Base-by-base conservation (phyloP, 257 asterid species). In the Datura wrightii region DNA sequence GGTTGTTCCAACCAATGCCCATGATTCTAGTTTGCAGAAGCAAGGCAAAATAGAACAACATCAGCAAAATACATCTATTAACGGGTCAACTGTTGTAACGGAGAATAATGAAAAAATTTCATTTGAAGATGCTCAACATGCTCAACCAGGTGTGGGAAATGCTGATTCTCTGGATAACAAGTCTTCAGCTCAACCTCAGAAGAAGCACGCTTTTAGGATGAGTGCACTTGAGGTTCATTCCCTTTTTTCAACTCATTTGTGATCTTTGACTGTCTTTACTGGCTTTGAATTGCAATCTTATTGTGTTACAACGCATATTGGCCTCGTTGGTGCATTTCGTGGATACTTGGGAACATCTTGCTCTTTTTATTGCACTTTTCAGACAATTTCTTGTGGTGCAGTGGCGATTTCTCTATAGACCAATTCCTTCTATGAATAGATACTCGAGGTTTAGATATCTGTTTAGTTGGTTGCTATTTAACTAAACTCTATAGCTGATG, bases 181-280 rank as follows among this genome's bases (percentile, higher is more conserved):
- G 79, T 88, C 85, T 87, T 83, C 86, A 82, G 78, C 89, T 84
- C 91, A 88, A 83, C 90, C 89, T 74, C 89, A 88, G 70, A 91
- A 89, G 92, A 94, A 85, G 87, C 91, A 88, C 58, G 92, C 92
- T 83, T 93, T 94, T 85, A 89, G 89, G 91, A 94, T 93, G 93
- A 92, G 90, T 81, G 94, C 93, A 4, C 90, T 86, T 83, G 99
- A 84, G 83, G 83, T 84, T 78, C 70, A 41, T 53, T 84, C 36
- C 60, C 54, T 18, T 42, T 84, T 24, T 18, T 41, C 52, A 48
- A 8, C 3, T 78, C 7, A 52, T 8, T 52, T 52, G 34, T 36
- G 2, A 37, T 78, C 62, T 52, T 67, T 83, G 10, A 34, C 39
- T 6, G 1, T 42, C 72, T 59, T 84, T n/a, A 41, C 52, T 59